Evolutionary conservation across 176 grass and related monocot genomes (phyloP), one percentile per base, ranked within the genome.

Genomic region (Aegilops longissima): DNA sequence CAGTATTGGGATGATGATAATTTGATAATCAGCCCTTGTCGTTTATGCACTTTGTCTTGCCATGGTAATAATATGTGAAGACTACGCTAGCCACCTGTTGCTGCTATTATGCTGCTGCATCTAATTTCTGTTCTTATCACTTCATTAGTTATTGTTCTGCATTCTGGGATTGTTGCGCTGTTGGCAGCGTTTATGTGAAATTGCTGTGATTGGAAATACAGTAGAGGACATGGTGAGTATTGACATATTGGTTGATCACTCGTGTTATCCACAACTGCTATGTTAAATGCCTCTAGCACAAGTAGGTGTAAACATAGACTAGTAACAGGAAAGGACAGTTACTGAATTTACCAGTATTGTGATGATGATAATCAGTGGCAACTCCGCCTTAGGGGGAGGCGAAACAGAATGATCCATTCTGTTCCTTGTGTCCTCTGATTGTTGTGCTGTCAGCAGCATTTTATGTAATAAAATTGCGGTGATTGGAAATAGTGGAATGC

Each of bases 1-100:
- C 54, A 58, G 54, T 58, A 58, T 8, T 20, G 54, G 17, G 54
- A 54, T 54, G 14, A 54, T 49, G 45, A 49, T 49, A 14, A 49
- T 8, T 39, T 39, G 35, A 36, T 36, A 36, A 36, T 36, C 35
- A 73, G 67, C 38, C 61, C 12, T 30, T 42, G 21, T 83, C 12
- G 0, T 25, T 42, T 85, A 12, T 61, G 68, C 83, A 62, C 42
- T 44, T 58, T 80, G 13, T 3, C n/a, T 74, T 85, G 23, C 18
- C 40, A 75, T 80, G 61, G 34, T 84, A 87, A 91, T 87, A 87
- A 72, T 49, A 78, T 83, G 44, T 87, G 59, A 66, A 84, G 38
- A 86, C 89, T 70, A 84, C 59, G 21, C 12, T 58, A 68, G 67
- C 65, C 9, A 58, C 5, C 13, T 73, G 44, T 66, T 20, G 66